Evolutionary conservation across 2,329 filamentous ascomycete genomes (phyloP).

Genomic region (Beauveria medogensis): DNA sequence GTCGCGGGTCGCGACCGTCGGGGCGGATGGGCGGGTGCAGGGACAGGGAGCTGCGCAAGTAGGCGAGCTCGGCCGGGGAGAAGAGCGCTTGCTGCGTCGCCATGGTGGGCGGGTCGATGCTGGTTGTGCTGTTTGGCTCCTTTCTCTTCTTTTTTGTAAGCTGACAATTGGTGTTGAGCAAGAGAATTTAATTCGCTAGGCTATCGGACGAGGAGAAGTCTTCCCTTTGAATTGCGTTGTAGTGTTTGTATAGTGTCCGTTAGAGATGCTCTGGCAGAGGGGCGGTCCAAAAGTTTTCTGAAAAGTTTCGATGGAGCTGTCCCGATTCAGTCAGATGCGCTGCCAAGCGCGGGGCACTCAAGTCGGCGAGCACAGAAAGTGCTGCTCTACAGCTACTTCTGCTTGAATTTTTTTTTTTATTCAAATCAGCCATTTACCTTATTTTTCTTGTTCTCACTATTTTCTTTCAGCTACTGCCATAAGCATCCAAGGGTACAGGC

Average conservation of each 20-base stretch:
- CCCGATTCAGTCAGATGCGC: not conserved
- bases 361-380: not conserved
- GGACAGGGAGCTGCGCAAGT: constrained; percentile 80
- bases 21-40: constrained; percentile 79
- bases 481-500: too few relatives aligned
- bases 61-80: constrained; percentile 92
- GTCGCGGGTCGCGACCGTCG: constrained; percentile 71
- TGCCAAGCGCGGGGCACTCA: not conserved
- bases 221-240: not conserved
- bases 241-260: not conserved
- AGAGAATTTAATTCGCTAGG: not conserved
- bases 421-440: not conserved
- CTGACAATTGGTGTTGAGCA: not conserved
- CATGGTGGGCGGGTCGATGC: constrained; percentile 34
- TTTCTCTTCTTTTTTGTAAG: not conserved
- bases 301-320: constrained; percentile 9
- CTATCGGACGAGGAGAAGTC: too few relatives aligned
- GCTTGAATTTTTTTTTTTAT: not conserved
- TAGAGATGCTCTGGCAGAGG: not conserved
- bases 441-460: not conserved
- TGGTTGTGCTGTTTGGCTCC: not conserved
- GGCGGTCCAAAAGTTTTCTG: constrained; percentile 7
- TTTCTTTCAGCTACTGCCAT: too few relatives aligned
- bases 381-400: too few relatives aligned
- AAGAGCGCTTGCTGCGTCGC: constrained; percentile 65